phyloP scores from a whole-genome alignment of 129 eudicot genomes.

The Flaveria ramosissima region DNA sequence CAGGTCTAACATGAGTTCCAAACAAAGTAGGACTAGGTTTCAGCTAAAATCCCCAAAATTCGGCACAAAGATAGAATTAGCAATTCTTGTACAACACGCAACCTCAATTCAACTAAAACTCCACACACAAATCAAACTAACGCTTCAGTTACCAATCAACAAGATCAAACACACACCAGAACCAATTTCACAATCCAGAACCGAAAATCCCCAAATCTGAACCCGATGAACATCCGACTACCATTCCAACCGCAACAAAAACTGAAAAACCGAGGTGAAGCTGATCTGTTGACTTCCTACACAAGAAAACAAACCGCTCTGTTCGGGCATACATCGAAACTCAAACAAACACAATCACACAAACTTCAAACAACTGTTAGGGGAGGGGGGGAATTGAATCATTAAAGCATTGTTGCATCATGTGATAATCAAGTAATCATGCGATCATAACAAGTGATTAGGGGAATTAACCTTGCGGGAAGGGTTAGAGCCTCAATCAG shows the following conservation, averaged over 20 bases:
- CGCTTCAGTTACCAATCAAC: constrained; percentile 13
- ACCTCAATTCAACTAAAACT: not conserved
- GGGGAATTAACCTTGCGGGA: constrained; percentile 6
- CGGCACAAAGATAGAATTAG: not conserved
- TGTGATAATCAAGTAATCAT: not conserved
- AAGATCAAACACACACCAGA: constrained; percentile 11
- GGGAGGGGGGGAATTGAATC: too few species aligned
- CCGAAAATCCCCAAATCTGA: not conserved
- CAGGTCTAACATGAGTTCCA: not conserved
- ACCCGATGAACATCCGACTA: constrained; percentile 27
- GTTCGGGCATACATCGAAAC: too few species aligned
- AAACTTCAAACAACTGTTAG: too few species aligned
- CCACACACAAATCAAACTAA: not conserved
- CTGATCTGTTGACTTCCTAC: constrained; percentile 37
- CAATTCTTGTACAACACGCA: not conserved
- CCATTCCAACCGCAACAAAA: not conserved
- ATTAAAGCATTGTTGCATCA: constrained; percentile 23
- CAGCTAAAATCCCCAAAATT: constrained; percentile 13
- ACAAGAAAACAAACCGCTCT: constrained; percentile 14
- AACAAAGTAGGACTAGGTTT: not conserved
- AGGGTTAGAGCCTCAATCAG: not conserved
- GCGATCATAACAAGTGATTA: not conserved
- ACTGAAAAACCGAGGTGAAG: constrained; percentile 14
- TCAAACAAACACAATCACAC: too few species aligned
- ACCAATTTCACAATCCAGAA: constrained; percentile 1